Conservation (phyloP, 805 yeast species). For the Spathaspora sp. region DNA sequence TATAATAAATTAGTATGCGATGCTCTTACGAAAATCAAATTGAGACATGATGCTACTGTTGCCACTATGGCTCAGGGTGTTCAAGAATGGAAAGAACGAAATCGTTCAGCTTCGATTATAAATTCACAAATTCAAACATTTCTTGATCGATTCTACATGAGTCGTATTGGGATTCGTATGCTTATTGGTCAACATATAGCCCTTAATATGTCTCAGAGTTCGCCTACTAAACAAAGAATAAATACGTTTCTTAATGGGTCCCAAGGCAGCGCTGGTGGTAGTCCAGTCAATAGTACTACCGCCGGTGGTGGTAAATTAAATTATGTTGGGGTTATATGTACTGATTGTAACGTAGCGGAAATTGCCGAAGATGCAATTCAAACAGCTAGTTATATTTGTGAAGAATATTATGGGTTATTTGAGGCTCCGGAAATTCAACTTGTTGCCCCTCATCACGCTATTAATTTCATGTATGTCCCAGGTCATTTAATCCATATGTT, state of each 20-base stretch:
- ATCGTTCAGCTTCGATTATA: slow-evolving; percentile 41
- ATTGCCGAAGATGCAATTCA: slow-evolving; percentile 86
- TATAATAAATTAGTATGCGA: slow-evolving; percentile 69
- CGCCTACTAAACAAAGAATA: slow-evolving; percentile 36
- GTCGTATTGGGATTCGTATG: slow-evolving; percentile 90
- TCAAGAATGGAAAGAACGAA: slow-evolving; percentile 74
- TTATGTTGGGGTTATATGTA: slow-evolving; percentile 86
- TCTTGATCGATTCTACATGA: slow-evolving; percentile 83
- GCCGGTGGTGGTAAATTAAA: slow-evolving; percentile 34
- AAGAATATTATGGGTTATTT: slow-evolving; percentile 81
- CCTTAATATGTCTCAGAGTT: slow-evolving; percentile 60
- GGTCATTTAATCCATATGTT: slow-evolving; percentile 90
- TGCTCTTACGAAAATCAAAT: slow-evolving; percentile 66
- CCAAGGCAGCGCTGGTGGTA: slow-evolving; percentile 3
- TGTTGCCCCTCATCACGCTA: slow-evolving; percentile 66
- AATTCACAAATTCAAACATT: slow-evolving; percentile 76
- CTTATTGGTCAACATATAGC: slow-evolving; percentile 93
- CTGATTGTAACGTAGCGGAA: slow-evolving; percentile 78
- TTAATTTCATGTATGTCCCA: slow-evolving; percentile 87
- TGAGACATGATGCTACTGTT: slow-evolving; percentile 88
- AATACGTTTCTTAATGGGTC: slow-evolving; percentile 32
- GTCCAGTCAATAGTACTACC: background rate
- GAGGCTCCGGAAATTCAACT: slow-evolving; percentile 83
- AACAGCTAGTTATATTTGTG: slow-evolving; percentile 86
- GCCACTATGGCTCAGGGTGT: slow-evolving; percentile 92